Conservation (phyloP, 768 basidiomycete species). For the Mycena pura region DNA sequence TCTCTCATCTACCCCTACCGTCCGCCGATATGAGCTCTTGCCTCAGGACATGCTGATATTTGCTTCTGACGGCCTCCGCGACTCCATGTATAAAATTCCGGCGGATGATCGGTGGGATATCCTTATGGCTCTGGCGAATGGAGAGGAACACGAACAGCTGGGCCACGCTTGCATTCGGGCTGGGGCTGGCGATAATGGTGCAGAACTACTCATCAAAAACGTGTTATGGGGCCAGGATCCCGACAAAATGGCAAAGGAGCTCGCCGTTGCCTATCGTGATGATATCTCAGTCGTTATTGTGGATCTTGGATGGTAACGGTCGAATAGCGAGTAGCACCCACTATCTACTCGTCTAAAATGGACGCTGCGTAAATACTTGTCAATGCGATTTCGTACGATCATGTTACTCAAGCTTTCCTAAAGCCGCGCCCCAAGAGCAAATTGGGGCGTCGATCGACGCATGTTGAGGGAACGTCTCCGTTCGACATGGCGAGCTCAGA, state of each 20-base stretch:
- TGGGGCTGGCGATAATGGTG: background rate
- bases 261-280: background rate
- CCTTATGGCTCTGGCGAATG: slow-evolving; percentile 10
- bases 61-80: slow-evolving; percentile 20
- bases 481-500: too few species aligned
- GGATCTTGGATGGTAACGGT: slow-evolving; percentile 10
- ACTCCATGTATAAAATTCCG: slow-evolving; percentile 7
- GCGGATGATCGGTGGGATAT: slow-evolving; percentile 12
- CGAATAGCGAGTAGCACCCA: too few species aligned
- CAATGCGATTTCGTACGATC: too few species aligned
- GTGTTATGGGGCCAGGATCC: slow-evolving; percentile 8
- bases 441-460: too few species aligned
- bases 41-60: slow-evolving; percentile 18
- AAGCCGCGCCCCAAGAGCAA: too few species aligned
- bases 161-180: slow-evolving; percentile 1
- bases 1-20: slow-evolving; percentile 7
- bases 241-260: slow-evolving; percentile 6
- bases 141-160: slow-evolving; percentile 5
- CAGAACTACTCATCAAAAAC: slow-evolving; percentile 17
- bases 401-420: too few species aligned
- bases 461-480: too few species aligned
- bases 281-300: slow-evolving; percentile 23
- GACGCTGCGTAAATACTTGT: too few species aligned
- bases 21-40: slow-evolving; percentile 8
- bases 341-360: too few species aligned